phyloP scores from a whole-genome alignment of 2,329 filamentous ascomycete genomes.

The Aspergillus sp. region DNA sequence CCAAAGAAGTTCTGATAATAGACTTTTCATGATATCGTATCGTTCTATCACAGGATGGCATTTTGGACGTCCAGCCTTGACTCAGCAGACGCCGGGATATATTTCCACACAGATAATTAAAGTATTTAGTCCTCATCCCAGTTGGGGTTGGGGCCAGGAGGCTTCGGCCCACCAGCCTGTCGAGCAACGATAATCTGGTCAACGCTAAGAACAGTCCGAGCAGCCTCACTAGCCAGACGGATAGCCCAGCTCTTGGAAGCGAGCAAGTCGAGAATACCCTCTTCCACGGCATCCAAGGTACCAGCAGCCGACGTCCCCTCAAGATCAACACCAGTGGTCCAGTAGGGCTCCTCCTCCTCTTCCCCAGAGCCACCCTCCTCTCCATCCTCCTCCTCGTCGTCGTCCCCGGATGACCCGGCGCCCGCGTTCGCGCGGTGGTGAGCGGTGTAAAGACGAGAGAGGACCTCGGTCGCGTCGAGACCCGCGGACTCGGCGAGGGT shows the following conservation, averaged over 20 bases:
- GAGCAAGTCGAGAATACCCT: constrained; percentile 90
- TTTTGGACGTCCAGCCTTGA: constrained; percentile 1
- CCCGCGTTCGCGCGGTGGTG: constrained; percentile 64
- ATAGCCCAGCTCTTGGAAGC: constrained; percentile 96
- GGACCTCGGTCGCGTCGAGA: constrained; percentile 93
- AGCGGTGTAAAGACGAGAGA: constrained; percentile 89
- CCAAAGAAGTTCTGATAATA: constrained; percentile 1
- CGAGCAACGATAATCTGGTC: constrained; percentile 99
- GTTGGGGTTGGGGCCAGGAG: constrained; percentile 86
- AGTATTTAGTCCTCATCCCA: constrained; percentile 67
- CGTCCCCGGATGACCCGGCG: constrained; percentile 24
- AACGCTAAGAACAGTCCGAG: constrained; percentile 89
- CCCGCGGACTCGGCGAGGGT: constrained; percentile 94
- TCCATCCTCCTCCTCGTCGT: constrained; percentile 20
- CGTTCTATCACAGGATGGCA: constrained; percentile 14
- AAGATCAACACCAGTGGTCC: constrained; percentile 91
- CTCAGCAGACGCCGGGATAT: not conserved
- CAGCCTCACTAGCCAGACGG: constrained; percentile 92
- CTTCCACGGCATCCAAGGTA: constrained; percentile 80
- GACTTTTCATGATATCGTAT: constrained; percentile 14
- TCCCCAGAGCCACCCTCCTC: constrained; percentile 44
- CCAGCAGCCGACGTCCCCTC: constrained; percentile 84
- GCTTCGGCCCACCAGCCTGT: constrained; percentile 96
- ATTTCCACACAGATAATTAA: constrained; percentile 16
- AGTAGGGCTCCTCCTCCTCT: constrained; percentile 72